Evolutionary conservation across 2,329 filamentous ascomycete species (phyloP), one percentile per base, ranked within the genome.

Genomic region (Cladosporium sp.): DNA sequence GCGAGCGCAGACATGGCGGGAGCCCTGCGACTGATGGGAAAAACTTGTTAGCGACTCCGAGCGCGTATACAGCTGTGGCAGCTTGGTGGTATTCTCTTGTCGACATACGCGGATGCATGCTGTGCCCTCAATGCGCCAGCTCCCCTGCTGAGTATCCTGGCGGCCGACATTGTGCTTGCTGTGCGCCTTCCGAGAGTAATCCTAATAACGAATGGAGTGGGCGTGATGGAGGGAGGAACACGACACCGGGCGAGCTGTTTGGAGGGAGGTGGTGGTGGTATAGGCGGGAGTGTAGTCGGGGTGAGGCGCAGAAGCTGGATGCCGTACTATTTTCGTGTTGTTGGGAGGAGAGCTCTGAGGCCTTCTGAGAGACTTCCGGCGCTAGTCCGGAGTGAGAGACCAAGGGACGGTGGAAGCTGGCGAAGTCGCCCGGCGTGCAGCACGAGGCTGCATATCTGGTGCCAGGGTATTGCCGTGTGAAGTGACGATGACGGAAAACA

Each of bases 1-100:
- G 86, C 83, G 72, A 89, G 82, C 68, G 87, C 86, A 64, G 85
- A 84, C 70, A 88, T 78, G 52, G 84, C 82, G 63, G 85, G 85
- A 74, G 78, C 78, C 72, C 79, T 63, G 61, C 35, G 61, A n/a
- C 61, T 63, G 50, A 46, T 23, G 26, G 18, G 21, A 16, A 10
- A 26, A 16, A 4, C n/a, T 2, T 49, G 50, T 63, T 55, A 63
- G 61, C 35, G 5, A 31, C 21, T 33, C 26, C 14, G 28, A 33
- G 29, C 49, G 59, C 59, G 59, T 26, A n/a, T 49, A 50, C 12
- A 31, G 44, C 59, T 35, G 35, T 53, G 46, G 23, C 31, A 57
- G 35, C n/a, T 59, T 6, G 21, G 14, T 11, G 23, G 23, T 40
- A 5, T 37, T 16, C 18, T 21, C 18, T 31, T 33, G 35, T 44